Percentiles rank a stretch among this genome's conserved stretches.
Evolutionary conservation across 352 stramenopile genomes (phyloP).

Genomic region (Phytophthora macrochlamydospora): DNA sequence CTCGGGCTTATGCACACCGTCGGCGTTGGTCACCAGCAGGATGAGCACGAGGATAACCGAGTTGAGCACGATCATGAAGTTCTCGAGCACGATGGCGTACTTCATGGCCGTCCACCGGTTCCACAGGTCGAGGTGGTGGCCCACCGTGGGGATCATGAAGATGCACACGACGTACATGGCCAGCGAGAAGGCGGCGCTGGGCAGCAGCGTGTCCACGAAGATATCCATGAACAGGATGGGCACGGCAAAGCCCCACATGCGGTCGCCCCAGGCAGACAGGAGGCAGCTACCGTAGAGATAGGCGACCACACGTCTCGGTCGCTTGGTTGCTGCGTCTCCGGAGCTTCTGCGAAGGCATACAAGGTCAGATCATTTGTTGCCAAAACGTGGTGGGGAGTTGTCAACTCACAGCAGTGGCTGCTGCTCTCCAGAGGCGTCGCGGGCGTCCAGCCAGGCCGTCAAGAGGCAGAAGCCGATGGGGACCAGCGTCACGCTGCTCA

Average conservation of each 20-base stretch:
- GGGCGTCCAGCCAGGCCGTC: conserved; percentile 41
- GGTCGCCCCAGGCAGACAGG: conserved; percentile 79
- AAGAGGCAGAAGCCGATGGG: conserved; percentile 43
- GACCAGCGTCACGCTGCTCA: conserved; percentile 52
- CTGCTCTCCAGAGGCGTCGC: conserved; percentile 24
- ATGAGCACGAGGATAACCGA: conserved; percentile 65
- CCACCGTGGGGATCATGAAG: conserved; percentile 69
- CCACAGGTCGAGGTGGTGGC: conserved; percentile 61
- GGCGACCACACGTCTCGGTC: conserved; percentile 47
- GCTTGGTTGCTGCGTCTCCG: conserved; percentile 3
- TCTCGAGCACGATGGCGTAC: conserved; percentile 76
- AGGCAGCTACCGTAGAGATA: conserved; percentile 82
- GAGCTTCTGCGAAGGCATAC: background rate
- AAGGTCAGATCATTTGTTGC: background rate
- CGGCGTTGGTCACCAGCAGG: conserved; percentile 64
- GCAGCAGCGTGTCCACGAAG: conserved; percentile 81
- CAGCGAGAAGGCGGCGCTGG: conserved; percentile 74
- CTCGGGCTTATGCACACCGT: conserved; percentile 54
- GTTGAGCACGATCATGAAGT: conserved; percentile 77
- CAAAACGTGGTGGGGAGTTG: too few species aligned
- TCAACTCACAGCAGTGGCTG: conserved; percentile 38
- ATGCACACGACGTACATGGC: conserved; percentile 81
- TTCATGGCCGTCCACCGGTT: conserved; percentile 78
- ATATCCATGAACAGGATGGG: conserved; percentile 88
- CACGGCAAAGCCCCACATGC: conserved; percentile 84